Conservation (phyloP, 2,329 filamentous ascomycete species). For the Apiospora marii region DNA sequence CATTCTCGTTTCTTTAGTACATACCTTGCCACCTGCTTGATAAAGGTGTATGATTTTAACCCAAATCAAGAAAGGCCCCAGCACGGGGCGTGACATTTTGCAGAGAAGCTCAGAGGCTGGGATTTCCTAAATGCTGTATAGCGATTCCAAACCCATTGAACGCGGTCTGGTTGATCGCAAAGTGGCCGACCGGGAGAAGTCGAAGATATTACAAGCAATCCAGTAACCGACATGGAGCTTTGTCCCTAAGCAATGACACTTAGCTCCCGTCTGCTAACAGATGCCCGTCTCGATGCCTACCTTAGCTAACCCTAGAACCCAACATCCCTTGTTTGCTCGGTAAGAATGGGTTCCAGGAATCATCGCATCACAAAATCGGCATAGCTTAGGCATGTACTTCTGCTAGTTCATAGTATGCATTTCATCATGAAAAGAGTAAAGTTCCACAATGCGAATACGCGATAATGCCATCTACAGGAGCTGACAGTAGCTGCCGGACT, state of each 20-base stretch:
- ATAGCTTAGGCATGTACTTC: no score
- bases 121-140: no score
- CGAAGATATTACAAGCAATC: background rate
- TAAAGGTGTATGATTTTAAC: background rate
- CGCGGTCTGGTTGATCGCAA: no score
- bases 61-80: background rate
- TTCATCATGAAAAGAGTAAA: background rate
- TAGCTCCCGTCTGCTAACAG: background rate
- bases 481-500: background rate
- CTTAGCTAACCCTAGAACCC: background rate
- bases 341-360: background rate
- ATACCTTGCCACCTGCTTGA: background rate
- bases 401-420: background rate
- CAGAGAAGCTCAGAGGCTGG: background rate
- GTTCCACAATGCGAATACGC: background rate
- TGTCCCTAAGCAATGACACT: background rate
- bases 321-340: background rate
- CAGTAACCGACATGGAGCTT: background rate
- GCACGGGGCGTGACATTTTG: background rate
- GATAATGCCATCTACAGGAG: background rate
- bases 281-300: background rate
- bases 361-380: background rate
- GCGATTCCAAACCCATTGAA: background rate
- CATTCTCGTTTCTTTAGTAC: background rate
- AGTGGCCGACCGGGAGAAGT: background rate